phyloP scores from a whole-genome alignment of 2,329 filamentous ascomycete genomes.

The Cladosporium austrohemisphaericum region DNA sequence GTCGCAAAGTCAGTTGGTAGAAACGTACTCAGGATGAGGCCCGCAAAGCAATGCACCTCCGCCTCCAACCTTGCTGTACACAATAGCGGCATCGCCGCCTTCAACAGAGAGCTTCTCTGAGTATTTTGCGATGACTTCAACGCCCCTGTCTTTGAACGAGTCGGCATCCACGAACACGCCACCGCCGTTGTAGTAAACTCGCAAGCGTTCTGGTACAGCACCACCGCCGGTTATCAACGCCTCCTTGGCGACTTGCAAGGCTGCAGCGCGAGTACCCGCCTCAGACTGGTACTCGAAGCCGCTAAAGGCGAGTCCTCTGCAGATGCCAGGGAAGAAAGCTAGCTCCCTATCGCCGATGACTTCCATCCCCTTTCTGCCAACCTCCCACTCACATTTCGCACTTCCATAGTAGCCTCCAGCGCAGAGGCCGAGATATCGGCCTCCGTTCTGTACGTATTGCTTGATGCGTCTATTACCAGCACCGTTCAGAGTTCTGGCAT shows the following conservation, averaged over 20 bases:
- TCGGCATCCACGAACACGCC: slow-evolving; percentile 84
- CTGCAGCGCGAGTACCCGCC: slow-evolving; percentile 70
- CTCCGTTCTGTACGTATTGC: slow-evolving; percentile 81
- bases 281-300: slow-evolving; percentile 92
- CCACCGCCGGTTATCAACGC: slow-evolving; percentile 49
- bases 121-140: slow-evolving; percentile 81
- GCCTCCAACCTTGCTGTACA: slow-evolving; percentile 78
- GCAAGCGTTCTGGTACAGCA: slow-evolving; percentile 59
- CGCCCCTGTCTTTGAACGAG: slow-evolving; percentile 57
- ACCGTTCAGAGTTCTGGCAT: slow-evolving; percentile 83
- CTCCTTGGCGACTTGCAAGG: slow-evolving; percentile 61
- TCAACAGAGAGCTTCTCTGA: slow-evolving; percentile 71
- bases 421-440: slow-evolving; percentile 85
- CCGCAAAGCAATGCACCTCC: slow-evolving; percentile 78
- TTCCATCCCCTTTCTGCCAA: slow-evolving; percentile 74
- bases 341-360: slow-evolving; percentile 83
- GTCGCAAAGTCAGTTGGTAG: background rate
- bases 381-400: slow-evolving; percentile 82
- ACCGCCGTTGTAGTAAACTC: slow-evolving; percentile 89
- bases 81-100: slow-evolving; percentile 72
- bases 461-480: slow-evolving; percentile 78
- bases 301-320: slow-evolving; percentile 78
- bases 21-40: slow-evolving; percentile 80
- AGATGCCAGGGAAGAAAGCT: slow-evolving; percentile 80
- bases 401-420: slow-evolving; percentile 91